A percentile compares a stretch with the other conserved stretches of the same genome.
Evolutionary conservation across 768 basidiomycete genomes (phyloP).

Genomic region (Xerocomellus intermedius): DNA sequence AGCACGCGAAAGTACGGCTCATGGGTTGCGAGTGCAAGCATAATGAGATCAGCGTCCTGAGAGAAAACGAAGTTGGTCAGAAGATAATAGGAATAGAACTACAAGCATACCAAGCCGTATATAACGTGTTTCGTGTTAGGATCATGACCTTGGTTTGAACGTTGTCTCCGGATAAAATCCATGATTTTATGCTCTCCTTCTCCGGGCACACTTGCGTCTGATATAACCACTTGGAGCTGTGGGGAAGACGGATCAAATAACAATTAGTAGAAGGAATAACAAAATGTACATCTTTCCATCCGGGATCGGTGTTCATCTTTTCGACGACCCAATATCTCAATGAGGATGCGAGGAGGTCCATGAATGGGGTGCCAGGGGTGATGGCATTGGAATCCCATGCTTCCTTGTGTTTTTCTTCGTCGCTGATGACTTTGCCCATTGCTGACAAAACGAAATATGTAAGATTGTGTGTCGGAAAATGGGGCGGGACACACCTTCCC

Average conservation of each 20-base stretch:
- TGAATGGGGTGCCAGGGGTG: slow-evolving; percentile 98
- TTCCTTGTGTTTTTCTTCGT: slow-evolving; percentile 80
- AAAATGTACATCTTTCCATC: slow-evolving; percentile 81
- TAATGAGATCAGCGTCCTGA: slow-evolving; percentile 98
- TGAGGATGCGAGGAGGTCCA: slow-evolving; percentile 85
- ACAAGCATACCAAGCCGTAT: slow-evolving; percentile 79
- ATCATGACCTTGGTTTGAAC: slow-evolving; percentile 84
- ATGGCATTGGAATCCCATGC: slow-evolving; percentile 99
- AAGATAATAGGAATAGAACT: background rate
- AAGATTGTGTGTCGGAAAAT: background rate
- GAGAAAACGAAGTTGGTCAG: slow-evolving; percentile 10
- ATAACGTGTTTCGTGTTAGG: slow-evolving; percentile 96
- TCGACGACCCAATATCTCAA: slow-evolving; percentile 95
- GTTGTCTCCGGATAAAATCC: slow-evolving; percentile 93
- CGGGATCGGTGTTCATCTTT: slow-evolving; percentile 93
- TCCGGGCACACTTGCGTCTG: slow-evolving; percentile 95
- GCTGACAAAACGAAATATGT: slow-evolving; percentile 43
- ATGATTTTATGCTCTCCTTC: slow-evolving; percentile 99
- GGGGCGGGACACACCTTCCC: slow-evolving; percentile 61
- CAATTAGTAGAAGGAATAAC: background rate
- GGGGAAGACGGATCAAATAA: background rate
- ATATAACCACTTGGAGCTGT: slow-evolving; percentile 93
- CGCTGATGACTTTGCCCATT: slow-evolving; percentile 87
- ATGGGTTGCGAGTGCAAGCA: slow-evolving; percentile 96
- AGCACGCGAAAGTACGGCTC: slow-evolving; percentile 98